Evolutionary conservation across 176 grass and related monocot species (phyloP), one percentile per base, ranked within the genome.

Genomic region (Cenchrus americanus): DNA sequence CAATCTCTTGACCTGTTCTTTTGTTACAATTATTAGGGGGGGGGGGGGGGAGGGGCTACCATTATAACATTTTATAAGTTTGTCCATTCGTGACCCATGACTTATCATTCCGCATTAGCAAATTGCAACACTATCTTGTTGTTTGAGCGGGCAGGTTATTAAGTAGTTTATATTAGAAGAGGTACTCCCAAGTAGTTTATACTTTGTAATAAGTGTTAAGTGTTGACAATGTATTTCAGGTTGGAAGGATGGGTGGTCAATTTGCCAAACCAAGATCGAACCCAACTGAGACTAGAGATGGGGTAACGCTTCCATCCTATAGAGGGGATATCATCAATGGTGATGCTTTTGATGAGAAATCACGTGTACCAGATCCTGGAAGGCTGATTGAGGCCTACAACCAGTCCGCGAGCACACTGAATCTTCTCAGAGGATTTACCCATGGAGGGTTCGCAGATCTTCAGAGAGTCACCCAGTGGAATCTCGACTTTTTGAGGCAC

Each of bases 261-360:
- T 92, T 92, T 72, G 90, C 86, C 41, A 88, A 92, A 66, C 86
- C 82, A 71, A 85, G 90, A 86, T 85, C 86, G 3, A 88, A 44
- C 73, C 79, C 77, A 70, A 57, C 55, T 42, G 86, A 92, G 72
- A 82, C 71, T 40, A 75, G 15, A 71, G 82, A 88, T 60, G 86
- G 90, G 50, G 69, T 88, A 21, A 85, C 71, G 1, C 90, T 92
- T 43, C 90, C 82, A 12, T 85, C 78, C 6, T 92, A 92, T 52
- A 82, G 75, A 82, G 86, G 90, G 6, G 90, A 92, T 32, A 92
- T 73, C 21, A 92, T 92, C 53, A 92, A 92, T 14, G 75, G 40
- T 19, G 52, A 85, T 4, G 69, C 34, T 74, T 92, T 92, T 58
- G 71, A 92, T 50, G 61, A 92, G 58, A 82, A 92, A 65, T 88